Conservation (phyloP, 2,329 filamentous ascomycete species). For the Ceratocystis alfenasii region DNA sequence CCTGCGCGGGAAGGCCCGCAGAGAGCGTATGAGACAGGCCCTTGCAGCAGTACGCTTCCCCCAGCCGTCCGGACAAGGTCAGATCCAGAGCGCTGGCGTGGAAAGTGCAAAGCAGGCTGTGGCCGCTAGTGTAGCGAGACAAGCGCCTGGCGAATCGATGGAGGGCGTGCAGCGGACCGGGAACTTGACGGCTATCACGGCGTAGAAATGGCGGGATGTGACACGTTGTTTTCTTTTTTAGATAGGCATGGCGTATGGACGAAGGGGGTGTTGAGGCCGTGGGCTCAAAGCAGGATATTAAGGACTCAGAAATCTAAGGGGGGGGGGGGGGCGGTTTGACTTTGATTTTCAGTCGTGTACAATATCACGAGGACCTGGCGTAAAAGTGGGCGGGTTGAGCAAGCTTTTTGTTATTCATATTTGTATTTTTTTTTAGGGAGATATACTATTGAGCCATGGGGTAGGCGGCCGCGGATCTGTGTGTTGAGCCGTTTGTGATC, state of each 20-base stretch:
- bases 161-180: conserved; percentile 27
- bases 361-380: no score
- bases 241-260: conserved; percentile 10
- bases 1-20: conserved; percentile 43
- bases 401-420: no score
- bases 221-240: neutral
- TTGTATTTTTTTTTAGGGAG: no score
- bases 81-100: no score
- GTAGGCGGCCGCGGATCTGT: no score
- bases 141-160: conserved; percentile 24
- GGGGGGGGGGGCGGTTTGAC: no score
- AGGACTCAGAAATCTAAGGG: no score
- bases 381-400: no score
- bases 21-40: conserved; percentile 46
- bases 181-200: conserved; percentile 18
- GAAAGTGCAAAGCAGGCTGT: neutral
- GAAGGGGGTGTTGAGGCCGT: conserved; percentile 19
- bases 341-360: no score
- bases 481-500: no score
- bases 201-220: conserved; percentile 26
- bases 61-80: neutral
- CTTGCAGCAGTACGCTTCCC: conserved; percentile 37
- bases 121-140: neutral
- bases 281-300: neutral
- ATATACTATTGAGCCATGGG: no score